phyloP scores from a whole-genome alignment of 1,139 yeast species.

The Yamadazyma triangularis region DNA sequence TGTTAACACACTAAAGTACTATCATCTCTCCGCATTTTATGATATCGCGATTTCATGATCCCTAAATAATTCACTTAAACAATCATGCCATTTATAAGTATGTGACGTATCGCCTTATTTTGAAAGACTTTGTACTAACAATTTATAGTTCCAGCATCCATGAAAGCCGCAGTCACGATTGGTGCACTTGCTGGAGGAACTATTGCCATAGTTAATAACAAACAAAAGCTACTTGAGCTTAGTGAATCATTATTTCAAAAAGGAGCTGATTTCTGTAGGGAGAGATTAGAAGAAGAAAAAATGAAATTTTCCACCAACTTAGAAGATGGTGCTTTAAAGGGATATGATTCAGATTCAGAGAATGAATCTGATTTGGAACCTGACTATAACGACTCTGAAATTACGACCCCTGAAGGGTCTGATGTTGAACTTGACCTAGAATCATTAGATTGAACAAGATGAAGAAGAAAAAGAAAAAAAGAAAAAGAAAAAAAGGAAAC shows the following conservation, averaged over 20 bases:
- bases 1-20: no score
- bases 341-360: conserved; percentile 5
- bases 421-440: conserved; percentile 14
- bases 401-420: conserved; percentile 24
- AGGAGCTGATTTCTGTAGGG: conserved; percentile 34
- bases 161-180: conserved; percentile 34
- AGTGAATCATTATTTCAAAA: conserved; percentile 29
- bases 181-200: conserved; percentile 41
- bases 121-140: no score
- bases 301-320: conserved; percentile 24
- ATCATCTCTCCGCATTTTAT: no score
- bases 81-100: no score
- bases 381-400: conserved; percentile 14
- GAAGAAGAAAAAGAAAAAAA: no score
- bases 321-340: conserved; percentile 20
- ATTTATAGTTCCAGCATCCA: conserved; percentile 31
- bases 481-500: no score
- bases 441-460: conserved; percentile 4
- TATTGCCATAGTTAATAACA: conserved; percentile 30
- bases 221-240: conserved; percentile 27
- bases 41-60: no score
- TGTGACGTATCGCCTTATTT: no score
- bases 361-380: conserved; percentile 5
- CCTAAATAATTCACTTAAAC: no score
- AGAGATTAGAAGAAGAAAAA: conserved; percentile 20